Evolutionary conservation across 768 basidiomycete species (phyloP).

Genomic region (Phanerochaete sordida): DNA sequence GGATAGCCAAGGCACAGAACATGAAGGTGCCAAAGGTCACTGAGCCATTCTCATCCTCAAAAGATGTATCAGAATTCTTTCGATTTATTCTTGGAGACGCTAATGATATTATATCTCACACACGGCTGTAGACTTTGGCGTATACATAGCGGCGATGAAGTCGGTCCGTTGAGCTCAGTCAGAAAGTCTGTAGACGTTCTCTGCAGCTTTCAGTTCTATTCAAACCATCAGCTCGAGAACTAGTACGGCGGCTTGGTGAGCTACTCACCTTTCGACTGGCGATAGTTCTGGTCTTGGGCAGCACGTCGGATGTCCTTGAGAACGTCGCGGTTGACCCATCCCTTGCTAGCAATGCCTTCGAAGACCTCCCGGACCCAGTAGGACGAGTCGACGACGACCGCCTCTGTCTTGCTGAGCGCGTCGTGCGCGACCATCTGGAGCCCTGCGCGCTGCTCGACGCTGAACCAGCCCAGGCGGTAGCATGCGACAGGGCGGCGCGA

Average conservation of each 20-base stretch:
- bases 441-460: not conserved
- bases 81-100: too few relatives aligned
- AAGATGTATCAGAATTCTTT: too few relatives aligned
- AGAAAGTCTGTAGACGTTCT: not conserved
- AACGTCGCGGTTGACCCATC: not conserved
- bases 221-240: not conserved
- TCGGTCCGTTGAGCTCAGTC: too few relatives aligned
- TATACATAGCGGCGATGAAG: too few relatives aligned
- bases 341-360: not conserved
- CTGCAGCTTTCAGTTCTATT: not conserved
- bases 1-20: slow-evolving; percentile 26
- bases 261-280: not conserved
- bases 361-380: not conserved
- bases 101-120: too few relatives aligned
- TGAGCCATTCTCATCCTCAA: not conserved
- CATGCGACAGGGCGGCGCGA: not conserved
- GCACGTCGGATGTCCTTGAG: not conserved
- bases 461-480: not conserved
- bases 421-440: not conserved
- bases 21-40: slow-evolving; percentile 9
- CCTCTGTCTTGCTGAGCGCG: not conserved
- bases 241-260: not conserved
- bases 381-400: not conserved
- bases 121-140: too few relatives aligned
- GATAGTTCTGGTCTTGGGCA: not conserved